Evolutionary conservation across 176 grass and related monocot genomes (phyloP), one percentile per base, ranked within the genome.

Genomic region (Rhynchospora tenuis): DNA sequence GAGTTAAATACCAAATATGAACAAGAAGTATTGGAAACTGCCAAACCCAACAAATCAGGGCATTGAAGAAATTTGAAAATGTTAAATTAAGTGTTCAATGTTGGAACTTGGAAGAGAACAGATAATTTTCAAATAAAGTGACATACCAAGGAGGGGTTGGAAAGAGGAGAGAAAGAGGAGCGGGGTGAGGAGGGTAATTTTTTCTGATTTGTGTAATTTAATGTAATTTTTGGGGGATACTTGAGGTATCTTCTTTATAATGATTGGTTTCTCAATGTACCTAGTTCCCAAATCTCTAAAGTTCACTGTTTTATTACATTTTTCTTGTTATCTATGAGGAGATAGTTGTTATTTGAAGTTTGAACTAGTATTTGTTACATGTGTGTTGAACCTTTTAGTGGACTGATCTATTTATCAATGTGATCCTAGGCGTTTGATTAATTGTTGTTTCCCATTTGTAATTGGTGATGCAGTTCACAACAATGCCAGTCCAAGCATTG

Each of bases 401-500:
- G 54, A 17, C 73, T 56, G 15, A 52, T 56, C 50, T 56, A 31
- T 55, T 31, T 55, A 50, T 76, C 44, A 47, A 19, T 76, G 73
- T 29, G 48, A 76, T 23, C 14, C 48, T 86, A 58, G 64, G 26
- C 80, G 47, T 57, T 55, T 89, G 46, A 47, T 56, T 48, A 81
- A 17, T 38, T 84, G 73, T 46, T 16, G 17, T 85, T 76, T 73
- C 44, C 74, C 67, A 50, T 85, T 77, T 84, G 33, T 81, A 50
- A 47, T 76, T 76, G 50, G 19, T 28, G 69, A 61, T 91, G 83
- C 86, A 99, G 96, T 89, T 99, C 96, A 77, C 50, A 83, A 81
- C 76, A 80, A 76, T 99, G 96, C 62, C 96, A 99, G 88, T 73
- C 64, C 64, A 90, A 92, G 80, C 93, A 93, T 93, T 99, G 96